These are phyloP conservation scores for Sisymbrium irio DNA, from an alignment of 345 rosid genomes.

Conservation along the genomic window DNA sequence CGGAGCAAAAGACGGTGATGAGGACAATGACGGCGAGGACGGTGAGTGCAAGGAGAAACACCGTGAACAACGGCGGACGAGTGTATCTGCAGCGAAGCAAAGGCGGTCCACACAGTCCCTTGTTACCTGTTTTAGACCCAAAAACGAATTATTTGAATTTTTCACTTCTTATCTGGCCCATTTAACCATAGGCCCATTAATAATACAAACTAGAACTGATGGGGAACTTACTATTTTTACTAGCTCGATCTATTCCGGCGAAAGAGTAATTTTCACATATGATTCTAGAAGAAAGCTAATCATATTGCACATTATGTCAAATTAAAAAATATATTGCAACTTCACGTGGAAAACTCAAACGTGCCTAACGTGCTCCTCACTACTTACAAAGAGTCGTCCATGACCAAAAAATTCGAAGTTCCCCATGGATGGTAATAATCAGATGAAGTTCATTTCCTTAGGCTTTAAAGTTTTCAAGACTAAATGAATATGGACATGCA, in stretches of 20 bases:
- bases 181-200: neutral
- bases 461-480: neutral
- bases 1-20: conserved; percentile 19
- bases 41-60: conserved; percentile 36
- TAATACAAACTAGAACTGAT: too few relatives aligned
- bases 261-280: neutral
- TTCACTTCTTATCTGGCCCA: neutral
- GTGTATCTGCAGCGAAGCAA: conserved; percentile 48
- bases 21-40: conserved; percentile 34
- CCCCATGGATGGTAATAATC: neutral
- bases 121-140: conserved; percentile 51
- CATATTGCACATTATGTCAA: neutral
- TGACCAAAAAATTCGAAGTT: neutral
- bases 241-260: neutral
- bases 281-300: neutral
- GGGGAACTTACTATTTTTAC: neutral
- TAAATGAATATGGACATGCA: neutral
- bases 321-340: neutral
- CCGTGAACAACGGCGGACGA: conserved; percentile 23
- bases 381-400: neutral
- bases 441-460: neutral
- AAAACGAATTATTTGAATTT: neutral
- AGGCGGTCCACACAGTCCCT: conserved; percentile 67
- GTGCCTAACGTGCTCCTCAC: conserved; percentile 20
- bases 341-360: neutral